A percentile compares a stretch with the other conserved stretches of the same genome.
Conservation (phyloP, 2,329 filamentous ascomycete genomes). For the Aspergillus carbonarius region DNA sequence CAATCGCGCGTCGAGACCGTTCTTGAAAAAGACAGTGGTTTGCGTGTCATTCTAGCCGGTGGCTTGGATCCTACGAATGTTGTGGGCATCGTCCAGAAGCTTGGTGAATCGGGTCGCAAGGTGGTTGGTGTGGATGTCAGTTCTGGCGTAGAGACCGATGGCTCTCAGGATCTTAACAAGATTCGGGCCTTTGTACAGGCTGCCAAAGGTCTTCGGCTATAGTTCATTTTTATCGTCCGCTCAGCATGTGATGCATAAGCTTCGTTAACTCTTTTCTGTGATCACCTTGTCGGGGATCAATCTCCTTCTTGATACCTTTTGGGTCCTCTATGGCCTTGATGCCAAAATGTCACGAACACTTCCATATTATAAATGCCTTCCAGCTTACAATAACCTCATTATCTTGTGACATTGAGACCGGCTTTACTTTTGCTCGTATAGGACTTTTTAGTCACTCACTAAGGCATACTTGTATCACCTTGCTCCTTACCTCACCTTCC, state of each 20-base stretch:
- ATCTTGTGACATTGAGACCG: neutral
- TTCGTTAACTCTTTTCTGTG: neutral
- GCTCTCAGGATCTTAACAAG: constrained; percentile 75
- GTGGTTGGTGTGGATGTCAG: constrained; percentile 88
- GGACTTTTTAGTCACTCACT: neutral
- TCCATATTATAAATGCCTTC: neutral
- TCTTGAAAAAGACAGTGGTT: constrained; percentile 65
- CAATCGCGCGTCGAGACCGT: constrained; percentile 65
- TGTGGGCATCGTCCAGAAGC: constrained; percentile 59
- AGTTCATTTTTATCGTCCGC: constrained; percentile 18
- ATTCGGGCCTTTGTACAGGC: constrained; percentile 77
- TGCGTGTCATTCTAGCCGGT: constrained; percentile 79
- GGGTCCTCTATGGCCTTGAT: neutral
- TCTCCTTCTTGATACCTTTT: neutral
- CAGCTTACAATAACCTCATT: neutral
- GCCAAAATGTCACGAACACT: neutral
- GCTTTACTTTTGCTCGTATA: neutral
- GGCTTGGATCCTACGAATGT: constrained; percentile 82
- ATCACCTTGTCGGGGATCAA: neutral
- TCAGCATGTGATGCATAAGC: neutral
- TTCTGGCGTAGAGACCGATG: constrained; percentile 85
- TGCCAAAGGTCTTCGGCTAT: constrained; percentile 56
- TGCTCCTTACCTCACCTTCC: too few species aligned
- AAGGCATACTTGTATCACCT: too few species aligned
- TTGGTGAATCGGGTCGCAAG: constrained; percentile 61